These are phyloP conservation scores for Mortierella sp. DNA, from an alignment of 371 early-diverging fungal species.

Conservation along the genomic window DNA sequence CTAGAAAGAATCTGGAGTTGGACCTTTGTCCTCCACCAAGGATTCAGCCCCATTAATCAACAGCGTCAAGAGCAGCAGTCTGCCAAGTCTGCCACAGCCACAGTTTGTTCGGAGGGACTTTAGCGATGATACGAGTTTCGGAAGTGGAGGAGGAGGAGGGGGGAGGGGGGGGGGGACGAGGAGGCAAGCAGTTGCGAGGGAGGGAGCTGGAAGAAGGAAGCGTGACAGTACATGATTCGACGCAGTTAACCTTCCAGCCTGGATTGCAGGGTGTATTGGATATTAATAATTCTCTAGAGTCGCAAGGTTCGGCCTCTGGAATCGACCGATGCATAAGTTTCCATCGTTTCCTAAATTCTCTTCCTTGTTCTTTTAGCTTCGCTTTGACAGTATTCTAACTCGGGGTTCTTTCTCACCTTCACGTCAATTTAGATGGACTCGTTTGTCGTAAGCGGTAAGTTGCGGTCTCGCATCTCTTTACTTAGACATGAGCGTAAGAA, in stretches of 20 bases:
- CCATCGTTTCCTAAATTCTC: background rate
- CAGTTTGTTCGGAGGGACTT: background rate
- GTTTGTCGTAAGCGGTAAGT: conserved; percentile 19
- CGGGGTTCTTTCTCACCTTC: background rate
- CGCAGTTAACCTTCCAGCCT: too few relatives aligned
- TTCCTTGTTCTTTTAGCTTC: background rate
- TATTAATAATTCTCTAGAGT: background rate
- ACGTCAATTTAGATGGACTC: conserved; percentile 21
- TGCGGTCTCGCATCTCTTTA: background rate
- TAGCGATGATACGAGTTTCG: background rate
- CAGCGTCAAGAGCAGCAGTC: background rate
- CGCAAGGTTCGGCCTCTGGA: background rate
- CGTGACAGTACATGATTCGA: background rate
- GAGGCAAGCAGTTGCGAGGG: background rate
- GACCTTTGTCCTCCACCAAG: background rate
- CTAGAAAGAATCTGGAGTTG: background rate
- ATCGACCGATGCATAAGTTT: background rate
- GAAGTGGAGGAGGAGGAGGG: background rate
- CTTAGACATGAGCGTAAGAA: too few relatives aligned
- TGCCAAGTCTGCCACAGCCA: background rate
- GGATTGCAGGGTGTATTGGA: background rate
- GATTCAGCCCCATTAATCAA: background rate
- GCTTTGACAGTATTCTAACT: background rate
- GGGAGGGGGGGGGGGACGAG: background rate
- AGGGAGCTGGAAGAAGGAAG: background rate